Conservation (phyloP, 805 yeast genomes). For the Starmerella potacharoeniae region DNA sequence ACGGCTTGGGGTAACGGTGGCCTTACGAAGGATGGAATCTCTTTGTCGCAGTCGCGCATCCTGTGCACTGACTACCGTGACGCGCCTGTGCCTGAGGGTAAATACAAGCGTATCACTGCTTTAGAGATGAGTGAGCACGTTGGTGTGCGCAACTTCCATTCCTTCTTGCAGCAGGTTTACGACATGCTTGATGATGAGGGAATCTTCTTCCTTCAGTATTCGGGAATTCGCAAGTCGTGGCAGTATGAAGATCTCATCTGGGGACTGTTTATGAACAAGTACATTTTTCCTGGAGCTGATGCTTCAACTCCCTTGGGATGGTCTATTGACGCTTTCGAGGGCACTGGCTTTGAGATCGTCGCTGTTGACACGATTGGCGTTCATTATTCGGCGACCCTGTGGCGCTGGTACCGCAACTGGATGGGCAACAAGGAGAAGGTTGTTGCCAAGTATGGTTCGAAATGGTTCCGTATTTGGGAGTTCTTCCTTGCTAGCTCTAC, state of each 20-base stretch:
- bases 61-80: conserved; percentile 85
- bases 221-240: conserved; percentile 86
- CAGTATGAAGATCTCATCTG: conserved; percentile 87
- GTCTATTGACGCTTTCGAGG: conserved; percentile 65
- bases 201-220: conserved; percentile 71
- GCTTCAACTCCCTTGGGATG: conserved; percentile 89
- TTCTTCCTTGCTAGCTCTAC: conserved; percentile 73
- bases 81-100: conserved; percentile 56
- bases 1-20: conserved; percentile 77
- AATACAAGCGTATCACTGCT: conserved; percentile 78
- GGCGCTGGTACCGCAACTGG: conserved; percentile 96
- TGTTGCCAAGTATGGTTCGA: conserved; percentile 67
- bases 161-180: conserved; percentile 68
- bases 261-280: conserved; percentile 95
- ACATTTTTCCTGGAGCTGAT: conserved; percentile 95
- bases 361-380: conserved; percentile 83
- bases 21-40: conserved; percentile 56
- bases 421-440: conserved; percentile 66
- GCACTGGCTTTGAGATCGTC: conserved; percentile 75
- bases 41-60: conserved; percentile 58
- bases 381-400: conserved; percentile 79
- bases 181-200: conserved; percentile 90
- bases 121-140: conserved; percentile 95
- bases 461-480: conserved; percentile 93
- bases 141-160: conserved; percentile 71